Percentiles rank a stretch among this genome's conserved stretches.
phyloP scores from a whole-genome alignment of 441 rosid genomes.

The Adansonia madagascariensis region DNA sequence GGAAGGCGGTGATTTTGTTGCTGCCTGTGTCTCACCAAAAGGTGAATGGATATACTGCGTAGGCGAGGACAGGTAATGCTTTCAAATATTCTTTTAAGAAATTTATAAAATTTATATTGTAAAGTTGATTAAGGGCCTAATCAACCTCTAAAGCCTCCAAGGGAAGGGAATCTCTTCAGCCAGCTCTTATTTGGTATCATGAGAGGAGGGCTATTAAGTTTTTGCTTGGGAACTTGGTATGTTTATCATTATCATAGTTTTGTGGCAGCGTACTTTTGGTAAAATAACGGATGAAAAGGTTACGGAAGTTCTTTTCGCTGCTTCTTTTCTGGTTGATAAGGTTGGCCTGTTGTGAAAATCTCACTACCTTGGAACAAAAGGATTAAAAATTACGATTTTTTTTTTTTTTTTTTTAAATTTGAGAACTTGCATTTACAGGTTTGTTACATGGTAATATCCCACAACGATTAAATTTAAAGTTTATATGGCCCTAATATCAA shows the following conservation, averaged over 20 bases:
- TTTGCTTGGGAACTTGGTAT: neutral
- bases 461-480: neutral
- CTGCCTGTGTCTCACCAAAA: slow-evolving; percentile 82
- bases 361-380: neutral
- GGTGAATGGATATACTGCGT: slow-evolving; percentile 97
- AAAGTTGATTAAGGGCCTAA: neutral
- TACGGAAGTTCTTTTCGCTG: neutral
- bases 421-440: neutral
- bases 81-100: neutral
- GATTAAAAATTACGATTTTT: neutral
- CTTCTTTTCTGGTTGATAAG: neutral
- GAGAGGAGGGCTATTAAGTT: neutral
- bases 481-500: neutral
- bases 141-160: neutral
- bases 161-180: slow-evolving; percentile 17
- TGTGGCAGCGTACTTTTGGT: neutral
- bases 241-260: neutral
- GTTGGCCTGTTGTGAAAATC: neutral
- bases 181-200: slow-evolving; percentile 1
- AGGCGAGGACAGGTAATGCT: slow-evolving; percentile 83
- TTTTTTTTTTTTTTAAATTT: neutral
- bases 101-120: neutral
- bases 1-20: slow-evolving; percentile 82
- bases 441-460: neutral
- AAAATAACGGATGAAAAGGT: neutral